Percentiles rank a stretch among this genome's conserved stretches.
phyloP scores from a whole-genome alignment of 352 stramenopile genomes.

The Halophytophthora batemanensis region DNA sequence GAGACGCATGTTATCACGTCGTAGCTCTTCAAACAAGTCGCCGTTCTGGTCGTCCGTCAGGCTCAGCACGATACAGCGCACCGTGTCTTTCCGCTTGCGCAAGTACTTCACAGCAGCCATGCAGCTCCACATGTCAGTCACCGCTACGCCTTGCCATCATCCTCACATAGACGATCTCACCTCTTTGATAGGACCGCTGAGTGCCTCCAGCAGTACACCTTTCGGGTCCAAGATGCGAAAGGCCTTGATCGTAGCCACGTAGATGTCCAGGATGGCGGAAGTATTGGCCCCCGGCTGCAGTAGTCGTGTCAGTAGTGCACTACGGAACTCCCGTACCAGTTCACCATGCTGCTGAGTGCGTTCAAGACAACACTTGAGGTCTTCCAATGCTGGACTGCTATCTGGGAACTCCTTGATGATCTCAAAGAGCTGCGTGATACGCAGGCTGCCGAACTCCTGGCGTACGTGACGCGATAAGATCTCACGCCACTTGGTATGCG shows the following conservation, averaged over 20 bases:
- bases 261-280: constrained; percentile 96
- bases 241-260: constrained; percentile 96
- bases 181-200: constrained; percentile 67
- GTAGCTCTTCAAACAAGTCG: constrained; percentile 95
- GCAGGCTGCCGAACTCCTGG: constrained; percentile 62
- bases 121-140: neutral
- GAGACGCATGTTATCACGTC: constrained; percentile 88
- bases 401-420: constrained; percentile 97
- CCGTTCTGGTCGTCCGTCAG: constrained; percentile 88
- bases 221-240: constrained; percentile 93
- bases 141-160: no score
- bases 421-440: constrained; percentile 95
- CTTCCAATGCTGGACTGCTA: constrained; percentile 71
- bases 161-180: constrained; percentile 22
- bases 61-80: constrained; percentile 95
- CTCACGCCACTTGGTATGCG: constrained; percentile 33
- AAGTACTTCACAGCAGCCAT: constrained; percentile 77
- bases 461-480: constrained; percentile 50
- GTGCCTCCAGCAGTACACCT: constrained; percentile 88
- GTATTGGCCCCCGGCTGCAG: constrained; percentile 96
- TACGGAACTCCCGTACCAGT: constrained; percentile 75
- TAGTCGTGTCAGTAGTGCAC: constrained; percentile 80
- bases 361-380: constrained; percentile 72
- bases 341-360: constrained; percentile 83
- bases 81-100: constrained; percentile 91